phyloP scores from a whole-genome alignment of 768 basidiomycete genomes.

The Boletus rex-veris region DNA sequence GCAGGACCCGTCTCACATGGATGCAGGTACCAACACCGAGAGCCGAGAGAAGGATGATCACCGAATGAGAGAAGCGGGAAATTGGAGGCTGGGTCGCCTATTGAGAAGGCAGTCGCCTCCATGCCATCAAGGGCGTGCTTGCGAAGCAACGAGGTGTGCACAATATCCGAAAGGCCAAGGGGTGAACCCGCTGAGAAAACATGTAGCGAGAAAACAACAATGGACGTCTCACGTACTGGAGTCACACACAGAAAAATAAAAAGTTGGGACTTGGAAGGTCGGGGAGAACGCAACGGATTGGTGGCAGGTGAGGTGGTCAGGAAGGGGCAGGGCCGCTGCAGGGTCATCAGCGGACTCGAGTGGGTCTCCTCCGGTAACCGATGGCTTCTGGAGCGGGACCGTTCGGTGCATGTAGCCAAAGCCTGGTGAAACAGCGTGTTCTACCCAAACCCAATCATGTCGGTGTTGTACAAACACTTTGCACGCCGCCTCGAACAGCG shows the following conservation, averaged over 20 bases:
- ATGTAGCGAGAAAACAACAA: conserved; percentile 14
- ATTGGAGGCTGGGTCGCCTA: conserved; percentile 46
- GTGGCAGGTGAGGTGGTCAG: conserved; percentile 42
- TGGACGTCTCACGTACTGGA: conserved; percentile 50
- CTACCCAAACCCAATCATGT: conserved; percentile 58
- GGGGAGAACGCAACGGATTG: conserved; percentile 77
- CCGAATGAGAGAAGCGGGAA: conserved; percentile 84
- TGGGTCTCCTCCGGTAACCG: conserved; percentile 4
- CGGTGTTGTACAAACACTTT: conserved; percentile 44
- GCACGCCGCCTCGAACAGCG: conserved; percentile 59
- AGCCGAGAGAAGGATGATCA: conserved; percentile 77
- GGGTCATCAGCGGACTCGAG: conserved; percentile 34
- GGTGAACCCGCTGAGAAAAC: conserved; percentile 57
- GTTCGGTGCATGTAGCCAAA: conserved; percentile 49
- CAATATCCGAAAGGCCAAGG: conserved; percentile 52
- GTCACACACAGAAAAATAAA: conserved; percentile 75
- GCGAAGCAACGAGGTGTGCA: conserved; percentile 60
- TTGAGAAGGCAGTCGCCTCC: conserved; percentile 49
- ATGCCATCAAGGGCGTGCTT: conserved; percentile 40
- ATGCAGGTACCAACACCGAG: conserved; percentile 81
- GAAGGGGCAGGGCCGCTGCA: conserved; percentile 31
- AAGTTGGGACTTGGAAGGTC: conserved; percentile 76
- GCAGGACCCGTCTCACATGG: conserved; percentile 74
- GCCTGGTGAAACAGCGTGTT: conserved; percentile 47
- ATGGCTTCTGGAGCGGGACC: conserved; percentile 19